Evolutionary conservation across 164 flowering plant species (phyloP).

Genomic region (Akebia trifoliata): DNA sequence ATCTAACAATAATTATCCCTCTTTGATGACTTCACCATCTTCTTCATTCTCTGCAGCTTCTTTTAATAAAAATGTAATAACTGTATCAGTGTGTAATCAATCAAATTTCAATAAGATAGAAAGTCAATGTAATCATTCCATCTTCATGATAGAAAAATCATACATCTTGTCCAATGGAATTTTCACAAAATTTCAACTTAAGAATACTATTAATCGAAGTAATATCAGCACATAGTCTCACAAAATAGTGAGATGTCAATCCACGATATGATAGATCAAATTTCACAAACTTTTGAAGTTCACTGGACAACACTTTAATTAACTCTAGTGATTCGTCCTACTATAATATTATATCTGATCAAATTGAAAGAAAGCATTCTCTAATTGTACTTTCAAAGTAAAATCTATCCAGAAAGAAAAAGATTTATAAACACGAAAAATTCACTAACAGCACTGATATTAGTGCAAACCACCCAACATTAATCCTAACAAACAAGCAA

Average conservation of each 20-base stretch:
- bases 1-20: too few species aligned
- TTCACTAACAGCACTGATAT: constrained; percentile 71
- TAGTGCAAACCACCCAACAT: constrained; percentile 65
- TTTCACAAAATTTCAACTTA: constrained; percentile 78
- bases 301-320: constrained; percentile 47
- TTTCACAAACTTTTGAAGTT: constrained; percentile 56
- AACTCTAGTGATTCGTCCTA: constrained; percentile 70
- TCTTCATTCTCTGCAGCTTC: too few species aligned
- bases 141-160: constrained; percentile 5
- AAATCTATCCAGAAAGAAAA: neutral
- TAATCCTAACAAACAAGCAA: constrained; percentile 56
- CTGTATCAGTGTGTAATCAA: too few species aligned
- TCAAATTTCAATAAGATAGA: too few species aligned
- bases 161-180: constrained; percentile 58
- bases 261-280: constrained; percentile 77
- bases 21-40: too few species aligned
- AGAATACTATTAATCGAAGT: constrained; percentile 36
- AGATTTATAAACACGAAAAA: constrained; percentile 3
- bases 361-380: neutral
- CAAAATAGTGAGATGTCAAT: constrained; percentile 37
- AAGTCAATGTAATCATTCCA: neutral
- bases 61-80: too few species aligned
- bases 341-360: constrained; percentile 8
- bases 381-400: too few species aligned
- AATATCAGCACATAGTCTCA: constrained; percentile 24